A percentile compares a stretch with the other conserved stretches of the same genome.
phyloP scores from a whole-genome alignment of 805 yeast genomes.

The Vanderwaltozyma tropicalis region DNA sequence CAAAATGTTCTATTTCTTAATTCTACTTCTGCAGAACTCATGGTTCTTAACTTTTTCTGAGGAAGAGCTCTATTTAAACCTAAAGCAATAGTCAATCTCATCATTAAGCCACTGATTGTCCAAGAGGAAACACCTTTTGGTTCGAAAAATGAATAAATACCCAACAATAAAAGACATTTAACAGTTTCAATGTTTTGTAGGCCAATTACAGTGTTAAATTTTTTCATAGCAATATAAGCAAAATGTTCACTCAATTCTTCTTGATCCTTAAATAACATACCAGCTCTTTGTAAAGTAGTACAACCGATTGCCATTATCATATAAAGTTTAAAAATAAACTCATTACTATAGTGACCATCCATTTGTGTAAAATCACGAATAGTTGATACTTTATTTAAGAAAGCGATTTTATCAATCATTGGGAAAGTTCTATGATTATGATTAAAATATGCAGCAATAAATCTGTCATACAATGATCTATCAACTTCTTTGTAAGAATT shows the following conservation, averaged over 20 bases:
- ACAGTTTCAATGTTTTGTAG: slow-evolving; percentile 34
- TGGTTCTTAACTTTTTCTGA: slow-evolving; percentile 20
- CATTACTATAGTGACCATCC: slow-evolving; percentile 15
- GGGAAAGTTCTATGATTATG: slow-evolving; percentile 38
- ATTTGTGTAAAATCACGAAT: slow-evolving; percentile 20
- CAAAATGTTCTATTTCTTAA: slow-evolving; percentile 39
- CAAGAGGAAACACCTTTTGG: slow-evolving; percentile 40
- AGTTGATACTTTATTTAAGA: slow-evolving; percentile 26
- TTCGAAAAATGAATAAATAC: slow-evolving; percentile 42
- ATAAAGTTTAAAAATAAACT: slow-evolving; percentile 35
- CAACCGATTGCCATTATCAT: slow-evolving; percentile 49
- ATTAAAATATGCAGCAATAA: slow-evolving; percentile 36
- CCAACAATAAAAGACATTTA: slow-evolving; percentile 34
- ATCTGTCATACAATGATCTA: slow-evolving; percentile 27
- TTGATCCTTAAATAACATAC: slow-evolving; percentile 28
- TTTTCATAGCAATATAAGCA: slow-evolving; percentile 33
- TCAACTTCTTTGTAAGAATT: slow-evolving; percentile 24
- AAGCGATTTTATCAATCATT: slow-evolving; percentile 32
- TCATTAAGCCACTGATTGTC: slow-evolving; percentile 41
- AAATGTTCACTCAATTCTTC: slow-evolving; percentile 33
- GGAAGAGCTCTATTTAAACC: slow-evolving; percentile 36
- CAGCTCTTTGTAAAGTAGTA: slow-evolving; percentile 37
- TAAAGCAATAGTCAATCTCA: slow-evolving; percentile 35
- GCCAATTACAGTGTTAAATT: slow-evolving; percentile 30
- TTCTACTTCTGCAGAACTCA: slow-evolving; percentile 31